Percentiles rank a stretch among this genome's conserved stretches.
These are phyloP conservation scores for Picea abies DNA, from an alignment of 83 land plant species.

Conservation along the genomic window DNA sequence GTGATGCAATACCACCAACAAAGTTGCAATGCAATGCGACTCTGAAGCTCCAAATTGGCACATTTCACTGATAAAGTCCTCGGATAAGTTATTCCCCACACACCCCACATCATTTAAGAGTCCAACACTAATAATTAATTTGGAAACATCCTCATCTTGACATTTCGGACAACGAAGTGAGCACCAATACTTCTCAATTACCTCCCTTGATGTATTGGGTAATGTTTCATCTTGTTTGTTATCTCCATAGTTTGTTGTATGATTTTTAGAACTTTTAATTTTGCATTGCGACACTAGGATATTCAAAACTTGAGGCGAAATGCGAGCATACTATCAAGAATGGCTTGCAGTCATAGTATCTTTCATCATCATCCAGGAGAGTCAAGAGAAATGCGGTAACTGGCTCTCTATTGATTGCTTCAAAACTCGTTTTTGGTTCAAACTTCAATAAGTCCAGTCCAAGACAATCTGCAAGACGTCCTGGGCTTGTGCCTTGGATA, in stretches of 20 bases:
- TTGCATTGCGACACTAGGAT: conserved; percentile 60
- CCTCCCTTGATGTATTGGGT: conserved; percentile 12
- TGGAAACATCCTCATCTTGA: conserved; percentile 72
- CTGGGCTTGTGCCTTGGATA: conserved; percentile 95
- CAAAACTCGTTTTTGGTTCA: conserved; percentile 43
- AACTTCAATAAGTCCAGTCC: conserved; percentile 94
- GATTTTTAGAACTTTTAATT: conserved; percentile 13
- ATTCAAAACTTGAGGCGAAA: conserved; percentile 69
- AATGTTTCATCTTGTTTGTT: conserved; percentile 4
- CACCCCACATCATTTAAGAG: conserved; percentile 63
- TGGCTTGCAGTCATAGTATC: conserved; percentile 84
- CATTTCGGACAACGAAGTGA: conserved; percentile 77
- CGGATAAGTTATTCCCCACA: conserved; percentile 61
- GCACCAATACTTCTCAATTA: conserved; percentile 39
- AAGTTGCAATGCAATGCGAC: conserved; percentile 84
- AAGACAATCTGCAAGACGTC: conserved; percentile 94
- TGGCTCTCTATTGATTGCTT: conserved; percentile 37
- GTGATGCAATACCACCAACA: conserved; percentile 86
- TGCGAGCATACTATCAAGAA: conserved; percentile 77
- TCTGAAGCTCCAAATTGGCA: conserved; percentile 87
- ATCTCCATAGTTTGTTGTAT: neutral
- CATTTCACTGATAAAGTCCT: conserved; percentile 80
- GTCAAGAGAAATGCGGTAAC: conserved; percentile 33
- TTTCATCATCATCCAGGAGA: conserved; percentile 51
- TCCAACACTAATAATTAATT: conserved; percentile 52